A percentile compares a stretch with the other conserved stretches of the same genome.
These are phyloP conservation scores for Aspergillus tubingensis DNA, from an alignment of 2,329 filamentous ascomycete species.

Conservation along the genomic window DNA sequence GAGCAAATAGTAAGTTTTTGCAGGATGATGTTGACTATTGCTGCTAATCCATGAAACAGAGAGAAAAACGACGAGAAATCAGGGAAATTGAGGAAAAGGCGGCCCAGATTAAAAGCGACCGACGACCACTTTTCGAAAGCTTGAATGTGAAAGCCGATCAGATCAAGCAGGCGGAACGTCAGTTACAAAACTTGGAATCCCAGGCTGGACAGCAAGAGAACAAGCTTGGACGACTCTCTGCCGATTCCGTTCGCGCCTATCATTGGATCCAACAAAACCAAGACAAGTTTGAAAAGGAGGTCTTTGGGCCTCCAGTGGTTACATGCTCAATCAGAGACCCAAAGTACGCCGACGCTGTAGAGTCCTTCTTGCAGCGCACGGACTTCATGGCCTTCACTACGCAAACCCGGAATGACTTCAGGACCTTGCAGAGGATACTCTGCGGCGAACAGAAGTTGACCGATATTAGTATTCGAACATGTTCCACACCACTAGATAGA, in stretches of 20 bases:
- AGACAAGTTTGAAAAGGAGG: conserved; percentile 68
- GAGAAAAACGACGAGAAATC: conserved; percentile 53
- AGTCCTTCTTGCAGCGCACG: conserved; percentile 55
- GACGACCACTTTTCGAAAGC: conserved; percentile 32
- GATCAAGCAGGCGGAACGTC: conserved; percentile 47
- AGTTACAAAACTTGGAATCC: conserved; percentile 66
- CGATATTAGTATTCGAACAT: conserved; percentile 70
- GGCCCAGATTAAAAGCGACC: conserved; percentile 43
- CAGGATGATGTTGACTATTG: conserved; percentile 3
- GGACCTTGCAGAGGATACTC: conserved; percentile 67
- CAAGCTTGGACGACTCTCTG: conserved; percentile 62
- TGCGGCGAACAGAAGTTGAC: conserved; percentile 65
- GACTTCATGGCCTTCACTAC: conserved; percentile 69
- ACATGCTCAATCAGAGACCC: conserved; percentile 77
- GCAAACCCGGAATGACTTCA: conserved; percentile 74
- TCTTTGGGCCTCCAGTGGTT: conserved; percentile 79
- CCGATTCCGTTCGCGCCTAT: conserved; percentile 71
- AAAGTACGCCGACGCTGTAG: conserved; percentile 63
- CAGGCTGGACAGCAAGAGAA: conserved; percentile 72
- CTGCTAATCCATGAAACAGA: conserved; percentile 47
- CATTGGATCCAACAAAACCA: conserved; percentile 77
- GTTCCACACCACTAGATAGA: conserved; percentile 54
- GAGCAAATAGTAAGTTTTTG: conserved; percentile 64
- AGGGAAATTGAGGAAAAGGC: conserved; percentile 45
- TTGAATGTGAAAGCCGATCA: conserved; percentile 39